Evolutionary conservation across 352 stramenopile species (phyloP).

Genomic region (Saprolegnia parasitica): DNA sequence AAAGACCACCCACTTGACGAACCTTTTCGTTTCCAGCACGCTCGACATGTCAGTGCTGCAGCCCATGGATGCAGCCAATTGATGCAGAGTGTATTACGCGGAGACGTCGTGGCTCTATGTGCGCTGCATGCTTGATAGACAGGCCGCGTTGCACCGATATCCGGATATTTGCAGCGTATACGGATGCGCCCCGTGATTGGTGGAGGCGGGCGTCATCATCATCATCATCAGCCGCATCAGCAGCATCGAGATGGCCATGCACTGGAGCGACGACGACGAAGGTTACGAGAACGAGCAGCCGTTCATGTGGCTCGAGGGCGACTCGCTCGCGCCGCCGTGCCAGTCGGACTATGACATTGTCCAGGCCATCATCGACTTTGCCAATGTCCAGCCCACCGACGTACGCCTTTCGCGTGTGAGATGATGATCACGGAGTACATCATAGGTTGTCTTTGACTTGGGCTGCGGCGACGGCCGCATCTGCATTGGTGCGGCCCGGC

Average conservation of each 20-base stretch:
- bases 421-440: neutral
- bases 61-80: too few species aligned
- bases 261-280: constrained; percentile 33
- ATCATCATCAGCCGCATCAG: neutral
- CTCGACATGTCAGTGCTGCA: too few species aligned
- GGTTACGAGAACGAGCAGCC: constrained; percentile 41
- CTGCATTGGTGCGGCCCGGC: constrained; percentile 47
- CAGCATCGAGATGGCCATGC: neutral
- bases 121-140: too few species aligned
- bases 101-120: too few species aligned
- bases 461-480: constrained; percentile 56
- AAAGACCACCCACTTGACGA: neutral
- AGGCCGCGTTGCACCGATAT: neutral
- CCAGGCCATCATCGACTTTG: constrained; percentile 50
- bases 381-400: constrained; percentile 39
- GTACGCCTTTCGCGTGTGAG: constrained; percentile 31
- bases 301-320: constrained; percentile 63
- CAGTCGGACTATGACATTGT: constrained; percentile 56
- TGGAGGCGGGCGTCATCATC: neutral
- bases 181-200: neutral
- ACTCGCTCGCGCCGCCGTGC: constrained; percentile 54
- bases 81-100: too few species aligned
- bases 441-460: constrained; percentile 49
- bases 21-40: too few species aligned
- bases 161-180: neutral